phyloP scores from a whole-genome alignment of 768 basidiomycete species.

The Amanita rimosa region DNA sequence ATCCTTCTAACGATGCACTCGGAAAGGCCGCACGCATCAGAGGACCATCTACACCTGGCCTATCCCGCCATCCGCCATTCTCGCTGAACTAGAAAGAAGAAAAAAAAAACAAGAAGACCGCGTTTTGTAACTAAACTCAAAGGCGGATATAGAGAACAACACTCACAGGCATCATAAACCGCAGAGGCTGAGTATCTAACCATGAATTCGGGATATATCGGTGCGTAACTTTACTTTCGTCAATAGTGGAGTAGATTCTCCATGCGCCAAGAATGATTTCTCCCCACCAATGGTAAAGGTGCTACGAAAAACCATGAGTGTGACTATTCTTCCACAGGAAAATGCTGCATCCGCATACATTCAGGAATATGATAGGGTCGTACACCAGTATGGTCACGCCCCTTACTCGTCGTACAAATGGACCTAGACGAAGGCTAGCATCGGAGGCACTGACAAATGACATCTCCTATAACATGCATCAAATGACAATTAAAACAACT shows the following conservation, averaged over 20 bases:
- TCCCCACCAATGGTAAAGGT: constrained; percentile 38
- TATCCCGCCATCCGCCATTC: constrained; percentile 43
- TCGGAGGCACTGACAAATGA: constrained; percentile 14
- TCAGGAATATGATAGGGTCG: constrained; percentile 16
- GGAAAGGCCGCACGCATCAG: constrained; percentile 61
- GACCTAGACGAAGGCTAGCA: constrained; percentile 12
- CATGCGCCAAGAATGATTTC: constrained; percentile 32
- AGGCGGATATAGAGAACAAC: no score
- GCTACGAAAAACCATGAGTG: constrained; percentile 15
- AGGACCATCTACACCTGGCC: constrained; percentile 49
- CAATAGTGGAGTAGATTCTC: constrained; percentile 24
- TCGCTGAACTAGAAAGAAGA: constrained; percentile 13
- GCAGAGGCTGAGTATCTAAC: constrained; percentile 9
- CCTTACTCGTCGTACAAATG: constrained; percentile 10
- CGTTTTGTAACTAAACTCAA: no score
- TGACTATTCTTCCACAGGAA: neutral
- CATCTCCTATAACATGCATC: constrained; percentile 13
- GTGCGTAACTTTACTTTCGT: neutral
- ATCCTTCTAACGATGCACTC: constrained; percentile 40
- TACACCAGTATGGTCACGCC: constrained; percentile 15
- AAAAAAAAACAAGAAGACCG: no score
- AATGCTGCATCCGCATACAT: constrained; percentile 12
- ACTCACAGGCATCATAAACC: constrained; percentile 22
- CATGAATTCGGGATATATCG: constrained; percentile 5
- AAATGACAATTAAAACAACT: neutral